A percentile compares a stretch with the other conserved stretches of the same genome.
These are phyloP conservation scores for Pichia sp. DNA, from an alignment of 1,139 yeast species.

Conservation along the genomic window DNA sequence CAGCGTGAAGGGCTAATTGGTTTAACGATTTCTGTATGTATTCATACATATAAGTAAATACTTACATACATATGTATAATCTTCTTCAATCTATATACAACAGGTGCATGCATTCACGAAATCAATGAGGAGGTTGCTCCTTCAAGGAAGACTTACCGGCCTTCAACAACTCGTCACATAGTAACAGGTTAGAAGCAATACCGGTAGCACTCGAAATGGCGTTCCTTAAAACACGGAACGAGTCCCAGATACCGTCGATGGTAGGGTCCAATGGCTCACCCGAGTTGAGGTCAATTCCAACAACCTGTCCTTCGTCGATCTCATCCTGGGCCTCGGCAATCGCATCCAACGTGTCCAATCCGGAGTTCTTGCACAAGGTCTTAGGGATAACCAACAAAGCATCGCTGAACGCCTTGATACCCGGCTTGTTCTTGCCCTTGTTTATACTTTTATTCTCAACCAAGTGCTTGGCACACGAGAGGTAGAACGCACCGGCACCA, in stretches of 20 bases:
- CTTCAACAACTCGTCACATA: constrained; percentile 93
- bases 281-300: constrained; percentile 83
- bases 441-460: constrained; percentile 47
- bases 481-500: constrained; percentile 95
- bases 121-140: constrained; percentile 1
- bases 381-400: constrained; percentile 89
- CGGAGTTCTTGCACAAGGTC: constrained; percentile 88
- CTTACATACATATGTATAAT: neutral
- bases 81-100: neutral
- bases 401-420: constrained; percentile 90
- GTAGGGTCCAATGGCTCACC: constrained; percentile 98
- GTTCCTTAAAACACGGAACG: constrained; percentile 87
- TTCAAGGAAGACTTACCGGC: constrained; percentile 93
- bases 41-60: neutral
- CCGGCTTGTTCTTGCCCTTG: constrained; percentile 85
- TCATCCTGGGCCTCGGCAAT: constrained; percentile 89
- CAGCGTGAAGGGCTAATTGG: constrained; percentile 20
- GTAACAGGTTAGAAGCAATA: constrained; percentile 83
- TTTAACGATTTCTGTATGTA: neutral
- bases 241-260: constrained; percentile 94
- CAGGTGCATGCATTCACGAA: neutral
- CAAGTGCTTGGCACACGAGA: constrained; percentile 73
- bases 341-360: constrained; percentile 88
- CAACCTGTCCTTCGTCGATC: constrained; percentile 69
- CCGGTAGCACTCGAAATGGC: constrained; percentile 92